phyloP scores from a whole-genome alignment of 2,329 filamentous ascomycete species.

The Paecilomyces fulvus region DNA sequence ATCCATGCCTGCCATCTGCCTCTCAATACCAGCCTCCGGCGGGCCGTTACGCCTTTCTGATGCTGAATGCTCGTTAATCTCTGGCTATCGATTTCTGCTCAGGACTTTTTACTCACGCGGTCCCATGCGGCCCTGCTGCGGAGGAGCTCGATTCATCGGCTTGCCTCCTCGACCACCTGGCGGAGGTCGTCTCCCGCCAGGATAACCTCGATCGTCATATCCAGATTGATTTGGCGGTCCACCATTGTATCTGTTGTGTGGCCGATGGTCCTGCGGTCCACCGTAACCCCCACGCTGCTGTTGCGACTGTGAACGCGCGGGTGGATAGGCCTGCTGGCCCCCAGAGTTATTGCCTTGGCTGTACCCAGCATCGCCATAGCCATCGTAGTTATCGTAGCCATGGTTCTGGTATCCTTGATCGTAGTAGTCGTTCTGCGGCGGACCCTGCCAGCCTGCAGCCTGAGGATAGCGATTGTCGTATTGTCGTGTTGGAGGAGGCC shows the following conservation, averaged over 20 bases:
- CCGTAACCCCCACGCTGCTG: constrained; percentile 23
- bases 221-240: constrained; percentile 11
- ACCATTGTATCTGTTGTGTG: constrained; percentile 12
- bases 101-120: constrained; percentile 1
- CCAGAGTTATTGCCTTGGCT: constrained; percentile 18
- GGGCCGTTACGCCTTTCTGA: constrained; percentile 22
- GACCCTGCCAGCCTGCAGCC: constrained; percentile 14
- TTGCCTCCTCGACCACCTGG: background rate
- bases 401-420: constrained; percentile 17
- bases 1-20: constrained; percentile 32
- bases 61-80: background rate
- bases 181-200: constrained; percentile 11
- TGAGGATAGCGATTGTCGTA: constrained; percentile 17
- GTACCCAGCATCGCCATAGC: constrained; percentile 20
- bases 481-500: constrained; percentile 25
- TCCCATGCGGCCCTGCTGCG: constrained; percentile 3
- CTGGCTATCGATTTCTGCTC: background rate
- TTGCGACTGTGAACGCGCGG: constrained; percentile 20
- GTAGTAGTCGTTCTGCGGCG: constrained; percentile 18
- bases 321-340: constrained; percentile 16
- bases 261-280: constrained; percentile 10
- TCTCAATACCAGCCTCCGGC: constrained; percentile 25
- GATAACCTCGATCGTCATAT: constrained; percentile 17
- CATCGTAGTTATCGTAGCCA: constrained; percentile 18
- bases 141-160: background rate